phyloP scores from a whole-genome alignment of 2,329 filamentous ascomycete species.

The Colletotrichum musicola region DNA sequence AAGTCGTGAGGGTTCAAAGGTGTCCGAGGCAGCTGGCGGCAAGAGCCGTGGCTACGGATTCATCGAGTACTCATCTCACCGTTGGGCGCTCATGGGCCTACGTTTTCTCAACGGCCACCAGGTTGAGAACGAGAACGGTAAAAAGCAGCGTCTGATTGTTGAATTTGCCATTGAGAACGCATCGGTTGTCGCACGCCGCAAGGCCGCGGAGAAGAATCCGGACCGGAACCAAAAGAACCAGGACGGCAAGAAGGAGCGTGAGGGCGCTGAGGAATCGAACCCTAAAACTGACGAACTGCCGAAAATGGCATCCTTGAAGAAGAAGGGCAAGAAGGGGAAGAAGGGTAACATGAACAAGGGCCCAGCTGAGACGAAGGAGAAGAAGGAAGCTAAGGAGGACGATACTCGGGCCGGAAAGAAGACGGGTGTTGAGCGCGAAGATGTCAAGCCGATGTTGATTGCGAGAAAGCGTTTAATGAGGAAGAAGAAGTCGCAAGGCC shows the following conservation, averaged over 20 bases:
- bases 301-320: conserved; percentile 49
- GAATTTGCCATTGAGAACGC: conserved; percentile 99
- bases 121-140: conserved; percentile 72
- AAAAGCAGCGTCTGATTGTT: conserved; percentile 90
- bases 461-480: conserved; percentile 85
- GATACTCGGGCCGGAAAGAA: conserved; percentile 22
- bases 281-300: conserved; percentile 45
- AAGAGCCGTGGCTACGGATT: conserved; percentile 95
- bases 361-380: conserved; percentile 48
- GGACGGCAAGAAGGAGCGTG: conserved; percentile 46
- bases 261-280: conserved; percentile 46
- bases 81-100: conserved; percentile 94
- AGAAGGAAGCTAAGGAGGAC: conserved; percentile 50
- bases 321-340: conserved; percentile 50
- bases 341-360: conserved; percentile 45
- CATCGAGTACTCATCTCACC: conserved; percentile 94
- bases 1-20: conserved; percentile 85
- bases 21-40: conserved; percentile 81
- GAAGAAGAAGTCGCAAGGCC: conserved; percentile 69
- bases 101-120: conserved; percentile 90
- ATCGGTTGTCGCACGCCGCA: conserved; percentile 87
- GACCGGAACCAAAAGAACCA: conserved; percentile 42
- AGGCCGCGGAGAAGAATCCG: conserved; percentile 50
- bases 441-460: conserved; percentile 80
- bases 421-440: conserved; percentile 43